Conservation (phyloP, 176 grass and related monocot species). For the Saccharum spontaneum region DNA sequence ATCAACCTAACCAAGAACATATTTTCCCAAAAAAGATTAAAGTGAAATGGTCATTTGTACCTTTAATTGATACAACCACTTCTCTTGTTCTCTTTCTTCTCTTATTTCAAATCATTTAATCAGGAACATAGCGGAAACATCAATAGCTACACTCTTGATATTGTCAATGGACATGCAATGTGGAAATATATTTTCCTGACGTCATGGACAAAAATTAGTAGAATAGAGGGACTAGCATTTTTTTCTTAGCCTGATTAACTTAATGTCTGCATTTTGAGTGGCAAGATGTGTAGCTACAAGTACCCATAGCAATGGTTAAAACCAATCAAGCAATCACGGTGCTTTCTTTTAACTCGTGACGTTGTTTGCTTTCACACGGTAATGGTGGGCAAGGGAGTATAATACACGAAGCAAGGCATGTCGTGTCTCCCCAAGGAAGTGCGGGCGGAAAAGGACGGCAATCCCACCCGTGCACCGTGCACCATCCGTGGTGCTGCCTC, state of each 20-base stretch:
- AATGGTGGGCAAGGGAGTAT: constrained; percentile 8
- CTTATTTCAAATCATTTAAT: too few species aligned
- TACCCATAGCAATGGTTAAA: neutral
- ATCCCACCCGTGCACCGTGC: constrained; percentile 17
- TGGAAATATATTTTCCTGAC: too few species aligned
- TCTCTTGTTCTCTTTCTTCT: too few species aligned
- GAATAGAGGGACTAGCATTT: too few species aligned
- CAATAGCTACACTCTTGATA: too few species aligned
- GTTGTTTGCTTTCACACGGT: constrained; percentile 17
- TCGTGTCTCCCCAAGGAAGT: constrained; percentile 21
- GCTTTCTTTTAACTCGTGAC: neutral
- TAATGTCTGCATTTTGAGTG: neutral
- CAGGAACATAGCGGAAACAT: too few species aligned
- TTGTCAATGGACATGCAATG: too few species aligned
- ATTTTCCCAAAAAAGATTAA: too few species aligned
- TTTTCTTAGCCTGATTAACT: neutral
- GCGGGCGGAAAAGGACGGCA: constrained; percentile 34
- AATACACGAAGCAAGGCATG: constrained; percentile 23
- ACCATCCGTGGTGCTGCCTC: constrained; percentile 1
- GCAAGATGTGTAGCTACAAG: neutral
- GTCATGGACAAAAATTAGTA: too few species aligned
- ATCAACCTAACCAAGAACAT: too few species aligned
- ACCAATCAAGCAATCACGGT: neutral
- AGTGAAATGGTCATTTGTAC: too few species aligned
- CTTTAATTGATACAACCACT: too few species aligned